Conservation (phyloP, 2,329 filamentous ascomycete species). For the Paracorniculantispora psalliotae region DNA sequence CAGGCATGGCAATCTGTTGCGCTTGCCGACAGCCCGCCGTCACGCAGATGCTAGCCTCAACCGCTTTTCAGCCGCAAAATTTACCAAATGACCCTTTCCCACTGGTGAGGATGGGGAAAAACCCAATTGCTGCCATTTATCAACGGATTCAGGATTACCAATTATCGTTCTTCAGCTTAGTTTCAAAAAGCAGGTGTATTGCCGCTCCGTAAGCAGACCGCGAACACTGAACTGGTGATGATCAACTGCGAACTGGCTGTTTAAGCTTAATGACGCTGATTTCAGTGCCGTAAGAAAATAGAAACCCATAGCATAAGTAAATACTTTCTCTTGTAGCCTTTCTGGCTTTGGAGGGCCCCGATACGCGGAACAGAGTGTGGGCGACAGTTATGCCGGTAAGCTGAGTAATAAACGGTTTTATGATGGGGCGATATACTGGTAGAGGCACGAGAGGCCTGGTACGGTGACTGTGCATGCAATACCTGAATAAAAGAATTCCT, state of each 20-base stretch:
- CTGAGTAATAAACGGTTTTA: conserved; percentile 5
- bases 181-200: too few species aligned
- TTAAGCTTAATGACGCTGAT: neutral
- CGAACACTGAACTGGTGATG: too few species aligned
- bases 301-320: neutral
- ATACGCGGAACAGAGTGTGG: neutral
- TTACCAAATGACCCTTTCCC: too few species aligned
- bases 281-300: neutral
- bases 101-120: too few species aligned
- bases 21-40: too few species aligned
- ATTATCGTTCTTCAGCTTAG: too few species aligned
- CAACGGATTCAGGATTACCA: too few species aligned
- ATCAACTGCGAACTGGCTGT: neutral
- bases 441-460: neutral
- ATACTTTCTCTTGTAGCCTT: neutral
- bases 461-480: too few species aligned
- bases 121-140: too few species aligned
- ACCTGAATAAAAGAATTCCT: too few species aligned
- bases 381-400: neutral
- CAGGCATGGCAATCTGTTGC: neutral
- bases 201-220: too few species aligned
- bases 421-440: neutral
- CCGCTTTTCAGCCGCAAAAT: neutral
- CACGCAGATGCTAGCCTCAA: neutral
- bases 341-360: neutral